These are phyloP conservation scores for Podospora anserina DNA, from an alignment of 495 filamentous ascomycete genomes.

Conservation along the genomic window DNA sequence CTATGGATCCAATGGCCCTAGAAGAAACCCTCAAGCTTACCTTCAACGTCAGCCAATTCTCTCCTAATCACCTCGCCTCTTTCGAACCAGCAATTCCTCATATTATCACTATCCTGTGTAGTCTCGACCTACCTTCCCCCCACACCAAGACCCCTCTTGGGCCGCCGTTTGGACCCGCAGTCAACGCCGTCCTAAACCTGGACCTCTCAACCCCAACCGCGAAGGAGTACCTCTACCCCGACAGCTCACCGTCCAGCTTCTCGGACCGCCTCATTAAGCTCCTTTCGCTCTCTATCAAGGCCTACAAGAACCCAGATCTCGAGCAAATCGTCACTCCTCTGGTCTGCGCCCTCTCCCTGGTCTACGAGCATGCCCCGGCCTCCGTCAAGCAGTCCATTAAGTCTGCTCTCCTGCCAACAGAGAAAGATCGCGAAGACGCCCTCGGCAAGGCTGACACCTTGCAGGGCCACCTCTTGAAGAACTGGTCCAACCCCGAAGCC, in stretches of 20 bases:
- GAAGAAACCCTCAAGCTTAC: conserved; percentile 81
- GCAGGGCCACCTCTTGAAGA: conserved; percentile 70
- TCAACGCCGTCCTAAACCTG: conserved; percentile 80
- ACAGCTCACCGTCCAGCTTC: conserved; percentile 56
- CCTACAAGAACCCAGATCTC: conserved; percentile 61
- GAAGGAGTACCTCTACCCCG: conserved; percentile 61
- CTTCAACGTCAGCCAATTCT: conserved; percentile 69
- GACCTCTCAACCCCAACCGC: conserved; percentile 51
- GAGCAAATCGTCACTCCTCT: conserved; percentile 68
- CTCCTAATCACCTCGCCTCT: conserved; percentile 48
- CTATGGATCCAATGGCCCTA: conserved; percentile 76
- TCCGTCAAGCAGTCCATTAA: conserved; percentile 61
- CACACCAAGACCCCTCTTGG: conserved; percentile 39
- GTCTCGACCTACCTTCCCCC: conserved; percentile 31
- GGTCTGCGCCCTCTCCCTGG: conserved; percentile 62
- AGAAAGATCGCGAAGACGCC: conserved; percentile 69
- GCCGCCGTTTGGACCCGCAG: conserved; percentile 52
- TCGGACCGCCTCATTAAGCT: conserved; percentile 70
- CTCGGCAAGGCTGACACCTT: conserved; percentile 74
- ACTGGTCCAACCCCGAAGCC: conserved; percentile 69
- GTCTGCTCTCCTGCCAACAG: conserved; percentile 68
- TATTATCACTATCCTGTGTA: conserved; percentile 68
- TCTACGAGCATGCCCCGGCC: conserved; percentile 71
- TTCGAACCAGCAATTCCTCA: conserved; percentile 68
- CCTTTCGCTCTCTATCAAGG: conserved; percentile 60